phyloP scores from a whole-genome alignment of 306 rosid genomes.

The Prunus mira region DNA sequence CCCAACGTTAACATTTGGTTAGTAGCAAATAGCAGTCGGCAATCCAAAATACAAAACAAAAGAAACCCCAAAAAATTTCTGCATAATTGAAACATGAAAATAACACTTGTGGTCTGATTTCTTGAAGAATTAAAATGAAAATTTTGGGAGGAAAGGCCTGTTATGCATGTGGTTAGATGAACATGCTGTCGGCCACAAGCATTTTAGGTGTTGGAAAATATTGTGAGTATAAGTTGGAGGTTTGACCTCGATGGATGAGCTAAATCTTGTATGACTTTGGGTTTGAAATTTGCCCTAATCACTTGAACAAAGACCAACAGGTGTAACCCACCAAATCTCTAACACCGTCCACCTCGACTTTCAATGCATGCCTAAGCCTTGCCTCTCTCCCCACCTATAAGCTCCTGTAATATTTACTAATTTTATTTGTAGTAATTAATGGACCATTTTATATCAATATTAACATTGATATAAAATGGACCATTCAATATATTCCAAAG shows the following conservation, averaged over 20 bases:
- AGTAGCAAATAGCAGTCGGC: not conserved
- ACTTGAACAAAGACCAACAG: conserved; percentile 6
- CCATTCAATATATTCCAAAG: not conserved
- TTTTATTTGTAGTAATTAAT: too few species aligned
- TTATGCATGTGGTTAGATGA: conserved; percentile 39
- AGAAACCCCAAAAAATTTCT: too few species aligned
- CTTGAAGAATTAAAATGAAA: not conserved
- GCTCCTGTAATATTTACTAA: not conserved
- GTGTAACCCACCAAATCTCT: conserved; percentile 33
- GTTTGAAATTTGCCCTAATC: conserved; percentile 19
- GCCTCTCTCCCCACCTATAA: not conserved
- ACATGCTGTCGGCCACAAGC: conserved; percentile 63
- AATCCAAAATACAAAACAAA: not conserved
- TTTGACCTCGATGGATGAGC: conserved; percentile 51
- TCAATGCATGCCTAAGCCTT: not conserved
- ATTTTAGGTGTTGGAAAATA: conserved; percentile 22
- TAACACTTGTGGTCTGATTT: too few species aligned
- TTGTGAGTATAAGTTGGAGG: conserved; percentile 24
- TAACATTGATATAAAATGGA: not conserved
- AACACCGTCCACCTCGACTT: conserved; percentile 12
- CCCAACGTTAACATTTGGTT: not conserved
- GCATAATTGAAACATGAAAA: not conserved
- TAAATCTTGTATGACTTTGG: conserved; percentile 19
- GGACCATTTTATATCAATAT: too few species aligned
- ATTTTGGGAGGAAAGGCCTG: conserved; percentile 17